Conservation (phyloP, 2,329 filamentous ascomycete genomes). For the Phaeosphaeriaceae sp. region DNA sequence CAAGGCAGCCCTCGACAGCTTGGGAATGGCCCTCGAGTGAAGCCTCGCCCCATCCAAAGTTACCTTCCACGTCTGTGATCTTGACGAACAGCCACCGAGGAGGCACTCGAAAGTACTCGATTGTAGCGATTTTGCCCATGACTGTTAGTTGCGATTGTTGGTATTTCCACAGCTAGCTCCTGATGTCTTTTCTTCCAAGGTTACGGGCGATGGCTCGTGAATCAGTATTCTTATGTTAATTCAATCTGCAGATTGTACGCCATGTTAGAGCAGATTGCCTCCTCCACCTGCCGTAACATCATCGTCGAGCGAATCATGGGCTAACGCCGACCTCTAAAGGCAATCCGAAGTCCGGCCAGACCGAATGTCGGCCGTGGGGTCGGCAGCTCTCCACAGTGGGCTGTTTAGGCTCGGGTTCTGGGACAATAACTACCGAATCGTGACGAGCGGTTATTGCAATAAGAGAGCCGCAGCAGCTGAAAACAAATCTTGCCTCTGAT, state of each 20-base stretch:
- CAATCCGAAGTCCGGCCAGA: background rate
- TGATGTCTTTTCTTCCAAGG: background rate
- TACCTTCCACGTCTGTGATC: conserved; percentile 71
- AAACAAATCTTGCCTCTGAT: background rate
- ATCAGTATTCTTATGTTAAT: background rate
- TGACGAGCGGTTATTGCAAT: conserved; percentile 15
- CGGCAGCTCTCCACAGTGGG: conserved; percentile 24
- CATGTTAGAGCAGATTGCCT: background rate
- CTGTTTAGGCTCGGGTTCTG: conserved; percentile 35
- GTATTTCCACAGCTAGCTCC: background rate
- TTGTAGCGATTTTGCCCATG: conserved; percentile 70
- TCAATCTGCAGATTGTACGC: background rate
- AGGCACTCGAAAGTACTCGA: conserved; percentile 78
- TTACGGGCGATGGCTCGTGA: background rate
- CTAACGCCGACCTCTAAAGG: background rate
- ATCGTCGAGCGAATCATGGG: conserved; percentile 1
- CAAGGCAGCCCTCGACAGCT: conserved; percentile 76
- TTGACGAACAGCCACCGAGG: conserved; percentile 83
- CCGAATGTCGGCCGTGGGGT: conserved; percentile 34
- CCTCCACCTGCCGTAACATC: background rate
- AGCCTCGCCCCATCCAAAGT: conserved; percentile 77
- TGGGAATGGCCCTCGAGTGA: conserved; percentile 77
- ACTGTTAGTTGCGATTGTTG: background rate
- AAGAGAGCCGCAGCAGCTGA: conserved; percentile 13
- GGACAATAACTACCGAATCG: conserved; percentile 33